These are phyloP conservation scores for Apiospora pterosperma DNA, from an alignment of 2,329 filamentous ascomycete species.

Conservation along the genomic window DNA sequence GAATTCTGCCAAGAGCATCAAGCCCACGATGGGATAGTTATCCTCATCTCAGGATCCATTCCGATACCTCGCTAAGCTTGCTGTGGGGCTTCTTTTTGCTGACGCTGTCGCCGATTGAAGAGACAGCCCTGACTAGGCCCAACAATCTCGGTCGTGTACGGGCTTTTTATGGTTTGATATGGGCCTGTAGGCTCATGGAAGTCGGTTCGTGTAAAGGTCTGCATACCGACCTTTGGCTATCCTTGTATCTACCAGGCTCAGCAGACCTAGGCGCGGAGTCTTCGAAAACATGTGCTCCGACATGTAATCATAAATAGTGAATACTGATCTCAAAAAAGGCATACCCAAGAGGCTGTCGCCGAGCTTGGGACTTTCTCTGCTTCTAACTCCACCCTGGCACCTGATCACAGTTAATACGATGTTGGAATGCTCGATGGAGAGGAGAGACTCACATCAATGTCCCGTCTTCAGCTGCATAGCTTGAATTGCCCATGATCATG, in stretches of 20 bases:
- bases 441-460: background rate
- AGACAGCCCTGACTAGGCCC: background rate
- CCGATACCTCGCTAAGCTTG: background rate
- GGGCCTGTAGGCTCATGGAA: background rate
- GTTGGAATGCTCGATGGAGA: background rate
- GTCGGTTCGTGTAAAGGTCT: background rate
- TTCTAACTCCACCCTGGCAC: background rate
- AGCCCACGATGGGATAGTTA: background rate
- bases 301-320: slow-evolving; percentile 3
- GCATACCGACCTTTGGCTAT: background rate
- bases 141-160: background rate
- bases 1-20: background rate
- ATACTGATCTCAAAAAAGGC: slow-evolving; percentile 3
- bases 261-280: background rate
- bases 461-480: background rate
- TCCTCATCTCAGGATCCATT: no score
- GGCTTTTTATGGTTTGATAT: background rate
- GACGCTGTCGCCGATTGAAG: background rate
- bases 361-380: background rate
- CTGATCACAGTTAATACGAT: background rate
- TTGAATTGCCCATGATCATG: background rate
- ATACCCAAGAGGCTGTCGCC: background rate
- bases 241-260: background rate
- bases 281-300: slow-evolving; percentile 1
- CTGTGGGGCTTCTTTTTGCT: background rate